Evolutionary conservation across 2,329 filamentous ascomycete species (phyloP), one percentile per base, ranked within the genome.

Genomic region (Trichoderma brevicompactum): DNA sequence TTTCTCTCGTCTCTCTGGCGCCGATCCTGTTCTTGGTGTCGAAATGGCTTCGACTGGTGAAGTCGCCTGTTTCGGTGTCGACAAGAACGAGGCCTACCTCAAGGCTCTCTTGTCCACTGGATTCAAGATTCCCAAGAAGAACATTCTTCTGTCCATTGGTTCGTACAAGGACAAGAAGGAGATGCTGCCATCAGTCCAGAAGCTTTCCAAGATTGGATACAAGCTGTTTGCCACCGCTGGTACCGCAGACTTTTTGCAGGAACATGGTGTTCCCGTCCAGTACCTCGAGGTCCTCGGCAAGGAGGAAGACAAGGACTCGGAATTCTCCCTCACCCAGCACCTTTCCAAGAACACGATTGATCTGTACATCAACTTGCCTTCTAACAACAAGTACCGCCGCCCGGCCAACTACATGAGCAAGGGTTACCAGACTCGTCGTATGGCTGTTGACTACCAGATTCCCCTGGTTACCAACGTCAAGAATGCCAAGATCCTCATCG

Each of bases 21-120:
- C 95, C 5, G 95, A 99, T 76, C 95, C 95, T 15, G 94, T 99
- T 50, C 86, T 97, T 67, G 95, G 95, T 80, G 95, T 99, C 7
- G 95, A 99, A 81, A 99, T 99, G 95, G 95, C 95, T 17, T 98
- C 95, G 5, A 99, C 95, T 67, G 95, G 95, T 78, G 95, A 99
- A 79, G 95, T 99, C 72, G 95, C 95, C 71, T 97, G 91, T 75
- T 99, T 99, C 74, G 95, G 95, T 75, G 86, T 88, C 68, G 93
- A 97, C 79, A 97, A 97, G 80, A 97, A 96, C 75, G 95, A 99
- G 79, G 95, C 95, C 17, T 99, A 99, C 77, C 86, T 99, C 73
- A 99, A 99, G 82, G 95, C 92, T 61, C 83, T 99, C 65, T 87
- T 99, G 70, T 96, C 95, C 1, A 98, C 95, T 61, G 95, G 95